Conservation (phyloP, 228 moss, liverwort and hornwort genomes). For the Sphagnum fallax region DNA sequence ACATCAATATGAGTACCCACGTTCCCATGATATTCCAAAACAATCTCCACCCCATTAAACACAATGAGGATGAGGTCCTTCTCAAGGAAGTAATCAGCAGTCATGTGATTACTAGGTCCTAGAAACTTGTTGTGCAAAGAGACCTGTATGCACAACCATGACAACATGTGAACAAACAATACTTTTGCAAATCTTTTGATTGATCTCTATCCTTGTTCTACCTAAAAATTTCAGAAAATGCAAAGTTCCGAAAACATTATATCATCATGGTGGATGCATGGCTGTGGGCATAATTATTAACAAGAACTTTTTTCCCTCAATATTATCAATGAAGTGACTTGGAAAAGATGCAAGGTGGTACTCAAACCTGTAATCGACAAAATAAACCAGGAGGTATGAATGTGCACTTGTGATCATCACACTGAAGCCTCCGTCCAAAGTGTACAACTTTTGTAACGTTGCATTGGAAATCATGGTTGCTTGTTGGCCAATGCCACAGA, state of each 20-base stretch:
- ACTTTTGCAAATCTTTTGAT: too few relatives aligned
- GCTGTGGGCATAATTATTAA: too few relatives aligned
- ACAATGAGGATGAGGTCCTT: background rate
- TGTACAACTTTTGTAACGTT: background rate
- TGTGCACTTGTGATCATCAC: background rate
- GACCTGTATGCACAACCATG: background rate
- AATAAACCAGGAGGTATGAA: background rate
- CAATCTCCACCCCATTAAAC: background rate
- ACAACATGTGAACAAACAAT: too few relatives aligned
- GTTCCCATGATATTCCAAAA: background rate
- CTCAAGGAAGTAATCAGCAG: background rate
- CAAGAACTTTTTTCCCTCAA: too few relatives aligned
- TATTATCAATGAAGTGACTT: too few relatives aligned
- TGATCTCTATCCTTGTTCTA: too few relatives aligned
- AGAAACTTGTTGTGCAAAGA: background rate
- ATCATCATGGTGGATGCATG: too few relatives aligned
- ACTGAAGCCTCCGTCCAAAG: background rate
- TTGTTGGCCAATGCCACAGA: background rate
- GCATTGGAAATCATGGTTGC: too few relatives aligned
- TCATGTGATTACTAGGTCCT: background rate
- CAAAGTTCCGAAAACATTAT: too few relatives aligned
- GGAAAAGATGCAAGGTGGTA: too few relatives aligned
- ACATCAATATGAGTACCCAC: conserved; percentile 2
- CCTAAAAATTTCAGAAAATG: too few relatives aligned
- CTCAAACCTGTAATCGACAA: background rate